These are phyloP conservation scores for Psilocybe cubensis DNA, from an alignment of 768 basidiomycete genomes.

Conservation along the genomic window DNA sequence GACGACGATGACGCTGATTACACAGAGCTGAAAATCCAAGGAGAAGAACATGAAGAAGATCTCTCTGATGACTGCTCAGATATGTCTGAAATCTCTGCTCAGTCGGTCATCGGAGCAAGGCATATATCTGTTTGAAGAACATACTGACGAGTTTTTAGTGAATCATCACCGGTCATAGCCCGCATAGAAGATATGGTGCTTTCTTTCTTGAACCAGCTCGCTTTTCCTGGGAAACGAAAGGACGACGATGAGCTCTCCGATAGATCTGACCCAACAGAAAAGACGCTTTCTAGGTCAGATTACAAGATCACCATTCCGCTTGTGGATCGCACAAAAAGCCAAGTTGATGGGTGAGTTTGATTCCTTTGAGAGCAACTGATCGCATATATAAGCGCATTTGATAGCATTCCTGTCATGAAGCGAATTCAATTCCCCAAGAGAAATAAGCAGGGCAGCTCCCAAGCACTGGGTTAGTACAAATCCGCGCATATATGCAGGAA, in stretches of 20 bases:
- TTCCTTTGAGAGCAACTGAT: neutral
- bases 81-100: neutral
- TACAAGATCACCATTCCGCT: constrained; percentile 37
- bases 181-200: constrained; percentile 40
- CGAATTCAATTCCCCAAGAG: constrained; percentile 39
- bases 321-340: constrained; percentile 34
- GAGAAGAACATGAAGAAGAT: no score
- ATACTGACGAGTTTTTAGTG: neutral
- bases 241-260: constrained; percentile 7
- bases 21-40: neutral
- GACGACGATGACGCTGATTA: neutral
- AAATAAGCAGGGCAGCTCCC: constrained; percentile 38
- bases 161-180: constrained; percentile 11
- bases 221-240: constrained; percentile 21
- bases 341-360: constrained; percentile 28
- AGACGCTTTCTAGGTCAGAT: constrained; percentile 12
- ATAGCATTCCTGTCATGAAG: constrained; percentile 23
- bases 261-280: neutral
- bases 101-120: neutral
- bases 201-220: constrained; percentile 40
- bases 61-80: neutral
- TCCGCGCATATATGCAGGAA: constrained; percentile 10
- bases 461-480: constrained; percentile 36
- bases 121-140: neutral
- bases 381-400: neutral